Base-by-base conservation (phyloP, 139 green algal species). In the Micractinium sp. region DNA sequence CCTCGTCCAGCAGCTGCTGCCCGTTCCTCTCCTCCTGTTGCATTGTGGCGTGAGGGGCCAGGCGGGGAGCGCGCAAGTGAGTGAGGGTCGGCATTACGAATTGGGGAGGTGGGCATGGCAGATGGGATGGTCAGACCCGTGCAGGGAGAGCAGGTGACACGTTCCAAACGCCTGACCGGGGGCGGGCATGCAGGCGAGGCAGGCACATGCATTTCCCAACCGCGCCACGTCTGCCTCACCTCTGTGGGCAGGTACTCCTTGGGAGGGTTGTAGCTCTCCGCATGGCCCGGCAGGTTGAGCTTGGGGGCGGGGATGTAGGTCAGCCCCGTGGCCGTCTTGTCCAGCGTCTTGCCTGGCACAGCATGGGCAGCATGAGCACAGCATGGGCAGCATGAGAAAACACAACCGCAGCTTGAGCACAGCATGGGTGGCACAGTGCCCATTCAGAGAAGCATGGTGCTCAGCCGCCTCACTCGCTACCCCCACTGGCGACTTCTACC, bases 241-340 rank as follows among this genome's bases (percentile, higher is more conserved):
- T 99, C 96, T 41, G 94, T 98, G 31, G 96, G 95, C 38, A 99
- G 88, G 90, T 99, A 99, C 93, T 99, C 98, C 38, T 92, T 86
- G 0, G 98, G 96, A 16, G 98, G 98, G 92, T 99, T 98, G 95
- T 99, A 99, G 38, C 91, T 97, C 92, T 99, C 97, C 78, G 95
- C 97, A 90, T 99, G 96, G 9, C 95, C 94, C 4, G 97, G 97
- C 89, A 99, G 96, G 89, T 97, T 94, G 27, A 93, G 92, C 89
- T 99, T 99, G 41, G 97, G 94, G 1, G 98, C 91, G 20, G 98
- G 95, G 63, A 99, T 97, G 93, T 99, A 98, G 0, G 96, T 94
- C 16, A 99, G 94, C 2, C 97, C 95, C 0, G 85, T 90, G 61
- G 91, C 94, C 1, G 94, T 97, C 93, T 98, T 97, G 88, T 91